Conservation (phyloP, 2,329 filamentous ascomycete genomes). For the Phialophora chinensis region DNA sequence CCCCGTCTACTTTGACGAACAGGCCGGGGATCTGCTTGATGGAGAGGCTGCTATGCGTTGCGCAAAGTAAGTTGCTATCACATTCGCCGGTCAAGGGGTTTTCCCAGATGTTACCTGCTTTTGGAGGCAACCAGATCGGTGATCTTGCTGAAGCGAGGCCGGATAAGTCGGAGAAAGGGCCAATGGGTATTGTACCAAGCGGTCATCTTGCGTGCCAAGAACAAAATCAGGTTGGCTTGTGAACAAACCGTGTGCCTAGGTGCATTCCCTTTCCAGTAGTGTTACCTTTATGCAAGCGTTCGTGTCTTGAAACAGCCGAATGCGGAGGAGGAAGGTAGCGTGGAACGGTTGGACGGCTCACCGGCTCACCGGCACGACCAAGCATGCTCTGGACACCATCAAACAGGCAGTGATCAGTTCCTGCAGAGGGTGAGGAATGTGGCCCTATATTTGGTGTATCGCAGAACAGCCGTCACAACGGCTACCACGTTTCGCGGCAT, state of each 20-base stretch:
- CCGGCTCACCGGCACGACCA: neutral
- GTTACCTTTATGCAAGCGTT: neutral
- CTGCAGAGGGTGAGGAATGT: neutral
- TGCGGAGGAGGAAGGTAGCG: neutral
- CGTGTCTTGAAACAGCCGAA: conserved; percentile 1
- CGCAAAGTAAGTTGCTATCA: neutral
- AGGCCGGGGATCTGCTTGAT: neutral
- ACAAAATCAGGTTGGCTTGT: neutral
- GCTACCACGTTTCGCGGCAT: neutral
- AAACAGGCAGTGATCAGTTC: neutral
- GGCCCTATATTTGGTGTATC: neutral
- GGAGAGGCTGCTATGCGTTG: neutral
- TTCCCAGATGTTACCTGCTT: neutral
- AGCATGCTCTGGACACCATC: neutral
- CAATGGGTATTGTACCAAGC: conserved; percentile 8
- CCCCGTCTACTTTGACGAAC: neutral
- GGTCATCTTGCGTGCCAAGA: neutral
- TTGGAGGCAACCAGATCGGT: conserved; percentile 4
- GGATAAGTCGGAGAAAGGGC: conserved; percentile 9
- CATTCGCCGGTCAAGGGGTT: neutral
- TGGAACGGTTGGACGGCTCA: neutral
- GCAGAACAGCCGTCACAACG: neutral
- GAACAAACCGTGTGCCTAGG: neutral
- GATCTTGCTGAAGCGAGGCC: conserved; percentile 18
- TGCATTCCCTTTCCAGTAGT: neutral